Evolutionary conservation across 2,329 filamentous ascomycete genomes (phyloP).

Genomic region (Plectosphaerella sp.): DNA sequence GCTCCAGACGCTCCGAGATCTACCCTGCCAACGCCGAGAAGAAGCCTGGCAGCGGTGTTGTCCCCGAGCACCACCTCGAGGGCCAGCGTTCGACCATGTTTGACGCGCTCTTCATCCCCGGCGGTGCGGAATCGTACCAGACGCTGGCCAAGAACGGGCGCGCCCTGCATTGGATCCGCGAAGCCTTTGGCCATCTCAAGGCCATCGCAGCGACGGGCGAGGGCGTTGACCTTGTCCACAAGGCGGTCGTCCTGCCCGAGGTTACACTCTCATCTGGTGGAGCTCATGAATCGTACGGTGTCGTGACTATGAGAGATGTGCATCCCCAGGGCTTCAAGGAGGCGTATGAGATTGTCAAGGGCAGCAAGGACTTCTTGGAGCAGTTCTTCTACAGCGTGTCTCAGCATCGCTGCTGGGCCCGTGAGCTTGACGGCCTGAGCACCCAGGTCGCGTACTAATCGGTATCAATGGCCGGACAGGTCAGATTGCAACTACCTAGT

Average conservation of each 20-base stretch:
- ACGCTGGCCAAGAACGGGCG: slow-evolving; percentile 66
- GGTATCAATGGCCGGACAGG: slow-evolving; percentile 1
- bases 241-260: slow-evolving; percentile 37
- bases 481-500: no score
- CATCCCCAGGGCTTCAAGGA: slow-evolving; percentile 57
- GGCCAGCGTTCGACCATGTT: slow-evolving; percentile 79
- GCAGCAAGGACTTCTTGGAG: slow-evolving; percentile 64
- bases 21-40: slow-evolving; percentile 56
- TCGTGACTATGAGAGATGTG: slow-evolving; percentile 60
- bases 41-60: slow-evolving; percentile 45
- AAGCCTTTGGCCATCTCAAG: slow-evolving; percentile 80
- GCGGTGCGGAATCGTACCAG: slow-evolving; percentile 59
- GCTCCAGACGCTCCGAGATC: slow-evolving; percentile 60
- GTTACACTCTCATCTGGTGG: slow-evolving; percentile 37
- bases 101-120: slow-evolving; percentile 73
- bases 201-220: slow-evolving; percentile 73
- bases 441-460: slow-evolving; percentile 63
- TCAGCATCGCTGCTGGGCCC: slow-evolving; percentile 68
- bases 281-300: slow-evolving; percentile 67
- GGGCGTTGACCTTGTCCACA: slow-evolving; percentile 57
- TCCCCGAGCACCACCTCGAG: slow-evolving; percentile 74
- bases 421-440: slow-evolving; percentile 68
- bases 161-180: slow-evolving; percentile 71
- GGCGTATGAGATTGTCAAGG: slow-evolving; percentile 59
- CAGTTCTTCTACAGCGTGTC: slow-evolving; percentile 67